Base-by-base conservation (phyloP, 2,329 filamentous ascomycete genomes). In the Colletotrichum lini region DNA sequence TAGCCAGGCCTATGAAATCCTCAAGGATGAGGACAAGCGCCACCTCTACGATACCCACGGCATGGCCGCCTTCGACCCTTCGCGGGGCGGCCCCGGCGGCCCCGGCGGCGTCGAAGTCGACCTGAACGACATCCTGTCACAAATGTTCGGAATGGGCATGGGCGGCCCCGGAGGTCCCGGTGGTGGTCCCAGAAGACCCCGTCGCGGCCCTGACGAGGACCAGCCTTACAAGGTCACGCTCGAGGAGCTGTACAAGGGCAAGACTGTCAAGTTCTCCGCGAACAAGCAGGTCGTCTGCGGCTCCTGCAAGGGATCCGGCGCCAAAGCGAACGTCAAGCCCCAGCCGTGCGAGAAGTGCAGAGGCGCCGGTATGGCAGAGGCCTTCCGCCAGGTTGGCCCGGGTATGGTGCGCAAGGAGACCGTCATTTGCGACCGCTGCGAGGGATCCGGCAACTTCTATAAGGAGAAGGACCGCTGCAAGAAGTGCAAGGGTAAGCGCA, bases 381-480 rank as follows among this genome's bases (percentile, higher is more conserved):
- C 92, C 26, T 89, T 96, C 79, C 91, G 93, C 71, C 93, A 95
- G 78, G 89, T 98, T 73, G 96, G 95, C 0, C 94, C 95, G 23
- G 95, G 95, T 70, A 86, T 98, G 80, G 91, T 97, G 73, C 94
- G 94, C 40, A 93, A 94, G 78, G 92, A 94, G 77, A 90, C 92
- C 8, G 90, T 95, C 47, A 82, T 91, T 45, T 99, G 96, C 82
- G 91, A 93, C 77, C 91, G 92, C 77, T 99, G 96, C 83, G 88
- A 91, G 72, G 96, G 95, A 44, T 89, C 91, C n/a, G 96, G 96
- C 7, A 91, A 92, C 78, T 91, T 95, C 78, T 97, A 91, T 85
- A 96, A 96, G 82, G 94, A 98, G 79, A 98, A 98, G 86, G 96
- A 99, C 79, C 94, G 94, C 80, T 99, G 96, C 87, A 98, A 97